A percentile compares a stretch with the other conserved stretches of the same genome.
phyloP scores from a whole-genome alignment of 106 monocot genomes.

The Iris macrosiphon region DNA sequence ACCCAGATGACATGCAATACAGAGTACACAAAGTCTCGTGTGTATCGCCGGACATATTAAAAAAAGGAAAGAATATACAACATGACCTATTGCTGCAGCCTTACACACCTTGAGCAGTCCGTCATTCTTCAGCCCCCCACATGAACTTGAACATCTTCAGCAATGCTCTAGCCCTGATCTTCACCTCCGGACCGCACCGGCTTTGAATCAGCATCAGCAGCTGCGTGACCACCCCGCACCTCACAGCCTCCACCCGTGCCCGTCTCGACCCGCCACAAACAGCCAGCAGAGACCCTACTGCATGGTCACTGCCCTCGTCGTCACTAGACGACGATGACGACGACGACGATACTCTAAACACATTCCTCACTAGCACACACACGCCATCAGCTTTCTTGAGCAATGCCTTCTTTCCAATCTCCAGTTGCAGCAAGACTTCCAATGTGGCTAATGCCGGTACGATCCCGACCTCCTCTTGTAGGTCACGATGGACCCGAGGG shows the following conservation, averaged over 20 bases:
- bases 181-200: constrained; percentile 43
- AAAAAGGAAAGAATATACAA: no score
- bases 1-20: no score
- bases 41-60: no score
- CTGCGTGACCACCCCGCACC: constrained; percentile 30
- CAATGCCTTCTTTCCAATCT: constrained; percentile 21
- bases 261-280: constrained; percentile 22
- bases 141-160: constrained; percentile 39
- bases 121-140: constrained; percentile 16
- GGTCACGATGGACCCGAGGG: no score
- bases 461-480: background rate
- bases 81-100: no score
- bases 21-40: no score
- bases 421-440: constrained; percentile 17
- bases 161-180: constrained; percentile 35
- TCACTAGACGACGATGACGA: no score
- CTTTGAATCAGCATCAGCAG: constrained; percentile 56
- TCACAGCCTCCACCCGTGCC: constrained; percentile 38
- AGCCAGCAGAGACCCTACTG: constrained; percentile 26
- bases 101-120: background rate
- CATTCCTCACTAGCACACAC: constrained; percentile 26
- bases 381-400: constrained; percentile 7
- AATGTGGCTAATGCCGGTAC: constrained; percentile 26
- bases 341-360: constrained; percentile 35
- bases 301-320: constrained; percentile 39